Percentiles rank a stretch among this genome's conserved stretches.
These are phyloP conservation scores for Ustilago shanxiensis DNA, from an alignment of 1,284 basidiomycete species.

Conservation along the genomic window DNA sequence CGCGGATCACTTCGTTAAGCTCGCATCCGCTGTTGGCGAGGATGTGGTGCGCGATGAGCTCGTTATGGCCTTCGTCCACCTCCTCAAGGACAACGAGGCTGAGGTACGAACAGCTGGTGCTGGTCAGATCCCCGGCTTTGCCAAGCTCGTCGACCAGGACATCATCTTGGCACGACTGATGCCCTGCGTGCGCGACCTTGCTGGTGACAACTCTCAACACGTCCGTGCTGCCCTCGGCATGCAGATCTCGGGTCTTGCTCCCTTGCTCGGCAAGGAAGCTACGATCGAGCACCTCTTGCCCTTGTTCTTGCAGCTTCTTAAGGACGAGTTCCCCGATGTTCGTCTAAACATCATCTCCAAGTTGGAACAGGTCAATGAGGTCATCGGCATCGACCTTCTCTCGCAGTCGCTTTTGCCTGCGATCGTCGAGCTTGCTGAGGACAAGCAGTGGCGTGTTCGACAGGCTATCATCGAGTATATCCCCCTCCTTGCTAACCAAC, in stretches of 20 bases:
- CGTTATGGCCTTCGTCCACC: constrained; percentile 89
- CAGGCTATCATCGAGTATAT: constrained; percentile 99
- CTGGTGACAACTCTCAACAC: constrained; percentile 94
- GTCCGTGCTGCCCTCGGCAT: constrained; percentile 96
- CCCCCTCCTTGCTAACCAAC: constrained; percentile 93
- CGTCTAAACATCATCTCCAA: constrained; percentile 98
- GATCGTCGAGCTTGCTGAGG: constrained; percentile 97
- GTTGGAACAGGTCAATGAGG: constrained; percentile 93
- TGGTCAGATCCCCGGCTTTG: constrained; percentile 96
- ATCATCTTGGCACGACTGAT: constrained; percentile 92
- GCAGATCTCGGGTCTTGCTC: constrained; percentile 97
- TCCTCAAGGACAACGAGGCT: constrained; percentile 98
- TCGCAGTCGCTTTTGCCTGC: constrained; percentile 96
- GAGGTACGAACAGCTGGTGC: constrained; percentile 97
- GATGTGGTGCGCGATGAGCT: constrained; percentile 95
- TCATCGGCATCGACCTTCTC: constrained; percentile 95
- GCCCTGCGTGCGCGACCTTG: constrained; percentile 95
- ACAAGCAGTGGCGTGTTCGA: constrained; percentile 99
- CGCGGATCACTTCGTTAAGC: constrained; percentile 94
- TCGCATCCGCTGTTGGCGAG: constrained; percentile 90
- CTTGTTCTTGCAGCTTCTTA: constrained; percentile 93
- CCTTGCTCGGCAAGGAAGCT: constrained; percentile 90
- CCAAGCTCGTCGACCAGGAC: constrained; percentile 92
- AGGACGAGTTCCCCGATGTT: constrained; percentile 99
- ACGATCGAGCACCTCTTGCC: constrained; percentile 98